phyloP scores from a whole-genome alignment of 129 eudicot genomes.

The Erigeron canadensis region DNA sequence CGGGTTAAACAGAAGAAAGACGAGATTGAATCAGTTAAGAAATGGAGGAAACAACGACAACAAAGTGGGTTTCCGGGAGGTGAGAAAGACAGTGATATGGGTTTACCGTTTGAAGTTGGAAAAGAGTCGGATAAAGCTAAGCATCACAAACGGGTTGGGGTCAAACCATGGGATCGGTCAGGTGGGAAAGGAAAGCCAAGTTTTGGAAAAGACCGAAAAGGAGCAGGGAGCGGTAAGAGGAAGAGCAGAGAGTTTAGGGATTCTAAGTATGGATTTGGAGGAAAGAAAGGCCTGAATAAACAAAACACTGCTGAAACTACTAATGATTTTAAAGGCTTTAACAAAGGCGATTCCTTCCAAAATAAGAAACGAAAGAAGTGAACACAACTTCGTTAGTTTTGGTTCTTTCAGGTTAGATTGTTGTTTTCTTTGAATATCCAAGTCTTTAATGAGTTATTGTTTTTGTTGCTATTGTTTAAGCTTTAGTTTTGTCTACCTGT shows the following conservation, averaged over 20 bases:
- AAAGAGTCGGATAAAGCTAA: constrained; percentile 49
- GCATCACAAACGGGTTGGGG: constrained; percentile 58
- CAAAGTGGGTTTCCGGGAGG: constrained; percentile 68
- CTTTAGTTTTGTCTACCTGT: constrained; percentile 8
- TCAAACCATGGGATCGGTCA: constrained; percentile 66
- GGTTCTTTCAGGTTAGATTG: constrained; percentile 24
- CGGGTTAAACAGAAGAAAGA: constrained; percentile 79
- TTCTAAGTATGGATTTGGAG: constrained; percentile 77
- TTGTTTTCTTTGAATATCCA: constrained; percentile 1
- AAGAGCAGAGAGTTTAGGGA: constrained; percentile 60
- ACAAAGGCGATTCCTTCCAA: constrained; percentile 34
- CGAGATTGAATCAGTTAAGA: constrained; percentile 85
- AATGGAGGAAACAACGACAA: constrained; percentile 92
- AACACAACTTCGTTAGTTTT: background rate
- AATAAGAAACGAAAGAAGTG: constrained; percentile 64
- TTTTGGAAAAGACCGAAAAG: constrained; percentile 67
- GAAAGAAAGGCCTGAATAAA: constrained; percentile 90
- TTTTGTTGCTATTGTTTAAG: constrained; percentile 14
- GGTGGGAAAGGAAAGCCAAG: constrained; percentile 68
- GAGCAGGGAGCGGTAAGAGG: constrained; percentile 47
- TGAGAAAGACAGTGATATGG: constrained; percentile 54
- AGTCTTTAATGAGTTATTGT: constrained; percentile 13
- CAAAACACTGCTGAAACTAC: constrained; percentile 89
- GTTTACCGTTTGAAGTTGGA: constrained; percentile 58
- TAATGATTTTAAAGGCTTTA: constrained; percentile 64